These are phyloP conservation scores for Phlebiopsis flavidoalba DNA, from an alignment of 768 basidiomycete species.

Conservation along the genomic window DNA sequence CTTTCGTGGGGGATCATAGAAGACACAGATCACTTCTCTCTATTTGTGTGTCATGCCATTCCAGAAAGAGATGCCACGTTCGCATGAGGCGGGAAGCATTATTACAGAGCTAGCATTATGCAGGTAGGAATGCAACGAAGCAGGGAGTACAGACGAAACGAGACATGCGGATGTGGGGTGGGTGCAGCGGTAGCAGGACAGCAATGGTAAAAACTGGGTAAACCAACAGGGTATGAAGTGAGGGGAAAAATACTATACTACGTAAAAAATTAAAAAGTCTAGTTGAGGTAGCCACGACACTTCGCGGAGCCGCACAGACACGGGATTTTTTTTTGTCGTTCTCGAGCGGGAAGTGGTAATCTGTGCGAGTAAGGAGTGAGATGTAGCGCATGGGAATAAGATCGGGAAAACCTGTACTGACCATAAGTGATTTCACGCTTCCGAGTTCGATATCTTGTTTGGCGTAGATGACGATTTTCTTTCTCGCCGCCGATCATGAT, in stretches of 20 bases:
- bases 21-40: too few species aligned
- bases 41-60: too few species aligned
- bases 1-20: too few species aligned
- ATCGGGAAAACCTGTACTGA: constrained; percentile 35
- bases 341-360: constrained; percentile 99
- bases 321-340: constrained; percentile 95
- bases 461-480: constrained; percentile 99
- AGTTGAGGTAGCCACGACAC: constrained; percentile 96
- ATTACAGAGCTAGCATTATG: neutral
- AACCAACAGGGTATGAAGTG: constrained; percentile 4
- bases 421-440: constrained; percentile 97
- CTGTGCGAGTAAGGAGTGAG: constrained; percentile 32
- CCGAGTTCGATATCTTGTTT: constrained; percentile 94
- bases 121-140: neutral
- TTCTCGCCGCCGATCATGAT: constrained; percentile 85
- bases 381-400: neutral
- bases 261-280: constrained; percentile 30
- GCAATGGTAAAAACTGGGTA: neutral
- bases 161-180: neutral
- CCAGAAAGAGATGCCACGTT: too few species aligned
- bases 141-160: constrained; percentile 1
- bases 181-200: constrained; percentile 1
- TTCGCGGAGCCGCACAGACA: constrained; percentile 87
- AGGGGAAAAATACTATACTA: constrained; percentile 8
- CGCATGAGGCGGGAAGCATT: neutral